Conservation (phyloP, 2,329 filamentous ascomycete species). For the Aureobasidium vineae region DNA sequence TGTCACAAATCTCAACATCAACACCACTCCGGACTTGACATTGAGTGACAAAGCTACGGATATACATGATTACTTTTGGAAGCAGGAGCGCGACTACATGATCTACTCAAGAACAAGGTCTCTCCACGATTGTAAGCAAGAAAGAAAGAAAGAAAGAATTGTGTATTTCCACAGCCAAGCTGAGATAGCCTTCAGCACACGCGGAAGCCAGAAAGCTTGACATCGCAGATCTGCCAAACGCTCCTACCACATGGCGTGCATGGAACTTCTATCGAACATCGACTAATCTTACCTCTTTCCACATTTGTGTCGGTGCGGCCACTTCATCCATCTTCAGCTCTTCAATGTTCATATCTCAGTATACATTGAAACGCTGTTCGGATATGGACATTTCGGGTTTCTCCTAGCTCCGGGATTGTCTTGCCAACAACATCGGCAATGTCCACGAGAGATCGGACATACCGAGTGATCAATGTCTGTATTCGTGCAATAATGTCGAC, state of each 20-base stretch:
- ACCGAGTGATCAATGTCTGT: not conserved
- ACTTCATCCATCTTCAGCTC: no score
- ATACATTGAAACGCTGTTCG: not conserved
- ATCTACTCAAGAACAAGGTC: no score
- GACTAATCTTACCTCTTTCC: not conserved
- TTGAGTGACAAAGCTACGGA: no score
- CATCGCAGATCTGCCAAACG: not conserved
- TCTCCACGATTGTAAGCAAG: no score
- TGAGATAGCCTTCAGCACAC: no score
- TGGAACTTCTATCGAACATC: not conserved
- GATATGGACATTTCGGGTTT: not conserved
- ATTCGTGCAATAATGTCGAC: not conserved
- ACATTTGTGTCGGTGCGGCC: no score
- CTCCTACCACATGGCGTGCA: not conserved
- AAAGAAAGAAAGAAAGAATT: no score
- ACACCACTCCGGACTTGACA: no score
- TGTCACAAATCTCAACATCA: no score
- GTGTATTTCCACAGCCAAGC: no score
- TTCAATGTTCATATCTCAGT: not conserved
- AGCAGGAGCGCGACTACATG: no score
- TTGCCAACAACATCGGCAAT: not conserved
- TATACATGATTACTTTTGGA: no score
- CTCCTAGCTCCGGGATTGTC: not conserved
- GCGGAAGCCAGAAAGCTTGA: not conserved
- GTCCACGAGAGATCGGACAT: not conserved